Base-by-base conservation (phyloP, 106 monocot species). In the Dendrobium catenatum region DNA sequence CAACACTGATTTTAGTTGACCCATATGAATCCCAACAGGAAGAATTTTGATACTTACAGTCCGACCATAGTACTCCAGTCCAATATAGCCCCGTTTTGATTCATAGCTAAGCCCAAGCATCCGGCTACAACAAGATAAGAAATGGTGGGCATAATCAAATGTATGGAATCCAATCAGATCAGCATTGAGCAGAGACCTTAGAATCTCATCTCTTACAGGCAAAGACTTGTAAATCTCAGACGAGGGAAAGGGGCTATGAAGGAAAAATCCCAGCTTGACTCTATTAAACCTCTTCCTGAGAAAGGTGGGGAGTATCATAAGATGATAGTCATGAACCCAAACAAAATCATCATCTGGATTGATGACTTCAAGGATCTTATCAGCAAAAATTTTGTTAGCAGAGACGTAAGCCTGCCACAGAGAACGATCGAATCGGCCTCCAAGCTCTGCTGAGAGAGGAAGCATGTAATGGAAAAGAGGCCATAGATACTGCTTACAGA, bases 331-430 rank as follows among this genome's bases (percentile, higher is more conserved):
- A 42, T 90, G 90, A 37, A 88, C 82, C 90, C 90, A 90, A 16
- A 90, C 88, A 19, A 84, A 84, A 20, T 90, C 90, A 3, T 90
- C 90, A 3, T 90, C 88, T 1, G 88, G 86, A 80, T 70, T 88
- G 67, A 90, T 84, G n/a, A 90, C 88, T 79, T 88, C 88, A 3
- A 90, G 58, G 29, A 88, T 86, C 55, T 80, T 82, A 46, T 90
- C 90, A 1, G 90, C 90, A 18, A 90, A 90, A 22, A 88, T 82
- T 80, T 84, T 90, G 82, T 88, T 90, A 1, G 82, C 90, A 4
- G 90, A 90, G 24, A 90, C 88, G 40, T 90, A 90, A 0, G 88
- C 88, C 29, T 84, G 90, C 90, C 90, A 90, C 4, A 90, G 82
- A 37, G 44, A 55, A 4, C 90, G 85, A 67, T 90, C 90, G 13